Base-by-base conservation (phyloP, 192 early-diverging fungal genomes). In the Pilobolus umbonatus region DNA sequence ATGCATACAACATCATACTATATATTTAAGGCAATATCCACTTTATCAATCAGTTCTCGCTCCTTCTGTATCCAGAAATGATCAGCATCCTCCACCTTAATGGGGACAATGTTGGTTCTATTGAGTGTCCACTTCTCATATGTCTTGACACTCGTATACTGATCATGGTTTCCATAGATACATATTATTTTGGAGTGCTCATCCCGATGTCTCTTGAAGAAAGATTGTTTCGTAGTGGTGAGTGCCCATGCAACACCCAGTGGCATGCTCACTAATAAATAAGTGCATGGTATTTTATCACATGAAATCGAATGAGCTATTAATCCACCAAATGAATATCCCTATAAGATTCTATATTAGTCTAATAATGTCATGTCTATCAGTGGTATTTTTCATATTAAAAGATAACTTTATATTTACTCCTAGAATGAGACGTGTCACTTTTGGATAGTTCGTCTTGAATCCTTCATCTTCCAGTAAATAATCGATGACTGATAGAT, bases 241-340 rank as follows among this genome's bases (percentile, higher is more conserved):
- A 65, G 19, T 24, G 55, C 62, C 62, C 62, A 65, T 12, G 43
- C 42, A 3, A 65, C 62, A 28, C 54, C 35, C 29, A 65, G 32
- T 19, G 62, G 62, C 40, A 51, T 44, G 29, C 62, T 65, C 25
- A 65, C 44, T 26, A 65, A 25, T 40, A 65, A 17, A 43, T 65
- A 65, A 30, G 46, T 24, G 36, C 39, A 42, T 2, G 36, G 47
- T n/a, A 65, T 31, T 6, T 39, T 9, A 3, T 3, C 14, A 34
- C 43, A n/a, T 3, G 46, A 36, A 17, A 65, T 52, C 1, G 62
- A 65, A 21, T 30, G 36, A 3, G 62, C 62, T 26, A 65, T 65
- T 55, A 65, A 57, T 8, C 45, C 39, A 10, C 62, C 62, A 57
- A 50, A 65, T 1, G 62, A 65, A 19, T 65, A 65, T 10, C 62